These are phyloP conservation scores for Tuber calosporum DNA, from an alignment of 495 filamentous ascomycete species.

Conservation along the genomic window DNA sequence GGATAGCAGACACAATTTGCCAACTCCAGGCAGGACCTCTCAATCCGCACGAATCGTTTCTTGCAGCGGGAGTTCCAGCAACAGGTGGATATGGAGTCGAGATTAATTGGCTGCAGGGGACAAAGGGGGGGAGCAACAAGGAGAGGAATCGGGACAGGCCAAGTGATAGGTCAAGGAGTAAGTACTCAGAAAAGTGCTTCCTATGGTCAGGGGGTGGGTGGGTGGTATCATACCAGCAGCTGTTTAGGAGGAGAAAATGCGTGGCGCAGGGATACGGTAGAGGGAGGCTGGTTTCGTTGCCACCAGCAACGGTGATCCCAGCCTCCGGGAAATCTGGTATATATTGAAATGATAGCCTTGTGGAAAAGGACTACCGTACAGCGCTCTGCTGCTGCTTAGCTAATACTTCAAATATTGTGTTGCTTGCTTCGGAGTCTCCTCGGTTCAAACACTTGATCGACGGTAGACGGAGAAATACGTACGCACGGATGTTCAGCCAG, in stretches of 20 bases:
- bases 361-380: not conserved
- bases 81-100: conserved; percentile 14
- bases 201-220: not conserved
- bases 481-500: conserved; percentile 17
- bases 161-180: not conserved
- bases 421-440: not conserved
- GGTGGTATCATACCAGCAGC: too few relatives aligned
- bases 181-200: not conserved
- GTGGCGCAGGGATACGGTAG: conserved; percentile 29
- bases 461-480: conserved; percentile 23
- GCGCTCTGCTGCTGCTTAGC: too few relatives aligned
- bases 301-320: conserved; percentile 13
- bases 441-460: conserved; percentile 11
- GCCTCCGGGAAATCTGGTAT: not conserved
- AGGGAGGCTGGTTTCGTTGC: conserved; percentile 33
- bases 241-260: conserved; percentile 33
- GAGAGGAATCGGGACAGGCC: conserved; percentile 9
- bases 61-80: conserved; percentile 20
- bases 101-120: conserved; percentile 30
- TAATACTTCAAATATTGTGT: not conserved
- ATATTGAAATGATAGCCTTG: not conserved
- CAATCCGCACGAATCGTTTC: conserved; percentile 24
- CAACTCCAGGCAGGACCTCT: conserved; percentile 28
- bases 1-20: conserved; percentile 15
- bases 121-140: conserved; percentile 10